Evolutionary conservation across 176 grass and related monocot species (phyloP).

Genomic region (Hordeum vulgare): DNA sequence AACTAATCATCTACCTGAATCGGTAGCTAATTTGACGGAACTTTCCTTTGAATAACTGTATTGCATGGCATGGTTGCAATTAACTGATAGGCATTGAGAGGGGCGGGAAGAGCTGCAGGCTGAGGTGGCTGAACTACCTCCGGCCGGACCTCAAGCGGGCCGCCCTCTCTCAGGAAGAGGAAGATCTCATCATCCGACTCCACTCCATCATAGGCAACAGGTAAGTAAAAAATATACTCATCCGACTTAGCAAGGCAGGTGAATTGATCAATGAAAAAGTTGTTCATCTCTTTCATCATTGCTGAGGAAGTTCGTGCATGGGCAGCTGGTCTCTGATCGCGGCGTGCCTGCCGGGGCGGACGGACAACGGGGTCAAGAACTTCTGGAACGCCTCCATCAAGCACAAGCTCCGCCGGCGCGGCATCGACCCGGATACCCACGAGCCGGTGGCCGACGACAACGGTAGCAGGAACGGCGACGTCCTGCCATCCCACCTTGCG

Average conservation of each 20-base stretch:
- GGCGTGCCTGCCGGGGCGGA: slow-evolving; percentile 60
- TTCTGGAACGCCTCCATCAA: slow-evolving; percentile 85
- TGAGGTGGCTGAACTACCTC: slow-evolving; percentile 74
- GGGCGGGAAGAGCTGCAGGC: slow-evolving; percentile 67
- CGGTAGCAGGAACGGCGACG: not conserved
- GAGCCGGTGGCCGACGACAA: slow-evolving; percentile 15
- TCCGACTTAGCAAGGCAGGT: too few species aligned
- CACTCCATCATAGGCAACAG: slow-evolving; percentile 70
- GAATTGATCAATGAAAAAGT: not conserved
- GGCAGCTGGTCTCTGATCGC: slow-evolving; percentile 71
- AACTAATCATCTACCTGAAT: too few species aligned
- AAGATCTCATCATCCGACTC: slow-evolving; percentile 51
- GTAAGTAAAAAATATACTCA: slow-evolving; percentile 4
- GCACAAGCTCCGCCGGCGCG: slow-evolving; percentile 55
- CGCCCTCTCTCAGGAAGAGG: slow-evolving; percentile 55
- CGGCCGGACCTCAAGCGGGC: slow-evolving; percentile 70
- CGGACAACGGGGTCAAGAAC: slow-evolving; percentile 96
- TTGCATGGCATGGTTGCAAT: not conserved
- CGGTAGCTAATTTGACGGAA: not conserved
- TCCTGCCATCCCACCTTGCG: not conserved
- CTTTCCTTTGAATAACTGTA: not conserved
- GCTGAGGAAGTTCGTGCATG: not conserved
- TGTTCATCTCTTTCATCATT: not conserved
- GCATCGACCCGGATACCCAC: slow-evolving; percentile 66
- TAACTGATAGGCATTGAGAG: slow-evolving; percentile 40